Evolutionary conservation across 2,329 filamentous ascomycete species (phyloP).

Genomic region (Pseudodiploospora longispora): DNA sequence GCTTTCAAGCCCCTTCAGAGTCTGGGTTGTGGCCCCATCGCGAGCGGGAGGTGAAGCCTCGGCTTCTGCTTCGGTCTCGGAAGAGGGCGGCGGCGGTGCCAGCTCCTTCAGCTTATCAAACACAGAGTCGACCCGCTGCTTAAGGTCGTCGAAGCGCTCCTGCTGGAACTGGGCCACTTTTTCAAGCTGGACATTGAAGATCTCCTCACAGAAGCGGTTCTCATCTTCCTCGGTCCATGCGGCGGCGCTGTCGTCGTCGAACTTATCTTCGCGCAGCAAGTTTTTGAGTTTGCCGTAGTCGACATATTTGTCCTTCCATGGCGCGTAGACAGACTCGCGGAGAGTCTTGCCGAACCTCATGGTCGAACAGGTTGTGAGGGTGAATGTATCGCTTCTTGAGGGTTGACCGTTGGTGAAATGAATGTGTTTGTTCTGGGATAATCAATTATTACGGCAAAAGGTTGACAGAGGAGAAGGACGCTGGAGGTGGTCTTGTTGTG

Average conservation of each 20-base stretch:
- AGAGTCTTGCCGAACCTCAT: conserved; percentile 96
- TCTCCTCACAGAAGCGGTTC: conserved; percentile 85
- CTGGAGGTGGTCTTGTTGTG: too few relatives aligned
- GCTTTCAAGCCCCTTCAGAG: conserved; percentile 62
- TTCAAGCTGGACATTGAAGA: conserved; percentile 89
- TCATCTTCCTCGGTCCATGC: conserved; percentile 93
- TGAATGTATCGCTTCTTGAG: too few relatives aligned
- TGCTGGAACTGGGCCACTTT: conserved; percentile 90
- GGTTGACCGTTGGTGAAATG: not conserved
- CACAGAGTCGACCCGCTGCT: conserved; percentile 44
- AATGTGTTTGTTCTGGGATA: not conserved
- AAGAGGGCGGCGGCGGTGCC: conserved; percentile 37
- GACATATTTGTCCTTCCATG: conserved; percentile 91
- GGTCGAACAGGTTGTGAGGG: not conserved
- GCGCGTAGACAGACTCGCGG: conserved; percentile 66
- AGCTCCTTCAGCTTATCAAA: conserved; percentile 73
- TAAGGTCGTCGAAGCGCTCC: conserved; percentile 56
- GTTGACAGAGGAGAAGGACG: too few relatives aligned
- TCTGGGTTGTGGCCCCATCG: conserved; percentile 37
- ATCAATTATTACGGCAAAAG: too few relatives aligned
- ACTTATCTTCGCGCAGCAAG: conserved; percentile 69
- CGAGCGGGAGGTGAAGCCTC: conserved; percentile 30
- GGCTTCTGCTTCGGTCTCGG: conserved; percentile 47
- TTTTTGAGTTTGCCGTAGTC: conserved; percentile 91
- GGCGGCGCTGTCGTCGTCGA: conserved; percentile 52